A percentile compares a stretch with the other conserved stretches of the same genome.
Conservation (phyloP, 1,284 basidiomycete genomes). For the Pholiota adiposa region DNA sequence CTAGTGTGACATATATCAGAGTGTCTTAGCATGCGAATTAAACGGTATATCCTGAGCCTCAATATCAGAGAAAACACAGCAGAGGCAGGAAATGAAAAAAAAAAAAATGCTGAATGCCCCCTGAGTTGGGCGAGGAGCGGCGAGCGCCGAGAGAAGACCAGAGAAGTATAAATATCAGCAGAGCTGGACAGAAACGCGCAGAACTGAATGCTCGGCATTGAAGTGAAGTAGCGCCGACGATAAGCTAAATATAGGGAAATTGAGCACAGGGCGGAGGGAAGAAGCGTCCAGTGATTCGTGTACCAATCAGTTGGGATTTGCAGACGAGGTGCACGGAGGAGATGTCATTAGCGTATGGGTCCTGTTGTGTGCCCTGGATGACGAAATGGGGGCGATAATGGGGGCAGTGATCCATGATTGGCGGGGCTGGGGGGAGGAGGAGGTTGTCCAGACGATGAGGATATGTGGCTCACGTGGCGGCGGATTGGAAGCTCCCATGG, state of each 20-base stretch:
- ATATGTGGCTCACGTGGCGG: constrained; percentile 33
- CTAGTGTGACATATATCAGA: too few relatives aligned
- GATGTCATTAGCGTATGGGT: not conserved
- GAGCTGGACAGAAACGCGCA: not conserved
- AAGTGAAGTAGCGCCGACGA: not conserved
- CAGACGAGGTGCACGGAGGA: not conserved
- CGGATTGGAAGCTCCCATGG: constrained; percentile 31
- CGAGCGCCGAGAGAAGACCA: not conserved
- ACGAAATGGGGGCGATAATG: not conserved
- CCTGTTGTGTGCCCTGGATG: too few relatives aligned
- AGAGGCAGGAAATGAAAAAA: not conserved
- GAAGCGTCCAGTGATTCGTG: not conserved
- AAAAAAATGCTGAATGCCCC: not conserved
- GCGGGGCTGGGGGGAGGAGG: constrained; percentile 6
- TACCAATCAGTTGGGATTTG: not conserved
- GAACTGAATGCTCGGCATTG: constrained; percentile 1
- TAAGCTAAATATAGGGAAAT: not conserved
- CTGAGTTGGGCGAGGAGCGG: not conserved
- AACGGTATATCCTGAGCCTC: not conserved
- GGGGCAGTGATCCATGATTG: not conserved
- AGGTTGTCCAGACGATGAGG: constrained; percentile 25
- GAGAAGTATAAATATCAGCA: too few relatives aligned
- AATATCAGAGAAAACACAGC: not conserved
- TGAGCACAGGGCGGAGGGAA: not conserved
- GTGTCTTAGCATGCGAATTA: not conserved